These are phyloP conservation scores for Arthromyces matolae DNA, from an alignment of 768 basidiomycete species.

Conservation along the genomic window DNA sequence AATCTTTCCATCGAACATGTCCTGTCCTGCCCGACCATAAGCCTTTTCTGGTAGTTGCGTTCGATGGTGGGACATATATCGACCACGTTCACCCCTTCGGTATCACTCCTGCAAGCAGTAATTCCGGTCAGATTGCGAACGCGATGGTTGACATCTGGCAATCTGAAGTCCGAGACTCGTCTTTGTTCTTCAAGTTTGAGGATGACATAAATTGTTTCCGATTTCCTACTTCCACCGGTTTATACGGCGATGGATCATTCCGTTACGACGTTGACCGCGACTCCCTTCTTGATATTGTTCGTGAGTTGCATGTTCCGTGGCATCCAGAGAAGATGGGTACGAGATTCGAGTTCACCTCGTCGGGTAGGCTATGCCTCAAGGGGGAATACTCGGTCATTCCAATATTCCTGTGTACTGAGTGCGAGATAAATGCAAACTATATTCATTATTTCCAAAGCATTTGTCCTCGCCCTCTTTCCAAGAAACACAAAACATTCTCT, in stretches of 20 bases:
- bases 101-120: slow-evolving; percentile 16
- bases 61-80: slow-evolving; percentile 16
- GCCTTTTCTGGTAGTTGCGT: slow-evolving; percentile 11
- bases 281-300: slow-evolving; percentile 12
- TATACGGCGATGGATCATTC: neutral
- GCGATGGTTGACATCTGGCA: slow-evolving; percentile 23
- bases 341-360: too few relatives aligned
- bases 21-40: slow-evolving; percentile 27
- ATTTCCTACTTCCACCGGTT: too few relatives aligned
- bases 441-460: too few relatives aligned
- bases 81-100: slow-evolving; percentile 23
- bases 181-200: slow-evolving; percentile 22
- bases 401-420: too few relatives aligned
- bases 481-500: too few relatives aligned
- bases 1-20: slow-evolving; percentile 22
- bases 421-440: too few relatives aligned
- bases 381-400: too few relatives aligned
- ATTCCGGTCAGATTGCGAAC: slow-evolving; percentile 23
- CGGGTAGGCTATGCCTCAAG: too few relatives aligned
- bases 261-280: slow-evolving; percentile 20
- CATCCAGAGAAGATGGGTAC: slow-evolving; percentile 19
- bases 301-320: slow-evolving; percentile 6
- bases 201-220: slow-evolving; percentile 27
- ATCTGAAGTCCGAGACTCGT: slow-evolving; percentile 8
- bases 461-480: too few relatives aligned